Evolutionary conservation across 495 filamentous ascomycete species (phyloP), one percentile per base, ranked within the genome.

Genomic region (Penicillium herquei): DNA sequence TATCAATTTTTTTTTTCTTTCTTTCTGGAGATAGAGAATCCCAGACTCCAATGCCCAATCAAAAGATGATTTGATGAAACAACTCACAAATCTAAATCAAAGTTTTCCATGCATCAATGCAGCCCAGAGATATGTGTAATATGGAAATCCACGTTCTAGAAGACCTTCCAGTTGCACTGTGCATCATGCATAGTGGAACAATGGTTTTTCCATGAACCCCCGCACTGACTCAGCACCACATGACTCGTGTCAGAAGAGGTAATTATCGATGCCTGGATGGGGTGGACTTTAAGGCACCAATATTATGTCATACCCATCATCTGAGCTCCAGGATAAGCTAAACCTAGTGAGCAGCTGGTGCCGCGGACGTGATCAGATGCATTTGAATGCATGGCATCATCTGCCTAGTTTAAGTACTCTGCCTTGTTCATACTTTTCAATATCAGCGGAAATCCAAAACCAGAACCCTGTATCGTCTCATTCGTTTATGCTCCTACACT

Each of bases 341-440:
- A 5, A 8, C 37, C 14, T n/a, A 16, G 18, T 6, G 33, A n/a
- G 47, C 56, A 14, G 21, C 21, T 26, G 50, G 21, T 57, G 57
- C 58, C 50, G 49, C 50, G 56, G 52, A 54, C 56, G 12, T 18
- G 54, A 56, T 59, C 57, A 66, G 56, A 51, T 60, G 63, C 59
- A n/a, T 45, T 7, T 10, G 47, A 26, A 2, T 26, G 21, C 4
- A 26, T 26, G 21, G 21, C 21, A 11, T 55, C 59, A 52, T 39
- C 13, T 5, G 42, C 18, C 44, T 33, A 1, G 2, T 2, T 37
- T 37, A 26, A 26, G 21, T 26, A 26, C 21, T 26, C 4, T 26
- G 21, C 21, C 21, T 26, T 26, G 21, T 4, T 26, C 21, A 26
- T 2, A 26, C 21, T 2, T 26, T 26, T 26, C 21, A 26, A 26